phyloP scores from a whole-genome alignment of 1,284 basidiomycete species.

The Coniferiporia sulphurascens region DNA sequence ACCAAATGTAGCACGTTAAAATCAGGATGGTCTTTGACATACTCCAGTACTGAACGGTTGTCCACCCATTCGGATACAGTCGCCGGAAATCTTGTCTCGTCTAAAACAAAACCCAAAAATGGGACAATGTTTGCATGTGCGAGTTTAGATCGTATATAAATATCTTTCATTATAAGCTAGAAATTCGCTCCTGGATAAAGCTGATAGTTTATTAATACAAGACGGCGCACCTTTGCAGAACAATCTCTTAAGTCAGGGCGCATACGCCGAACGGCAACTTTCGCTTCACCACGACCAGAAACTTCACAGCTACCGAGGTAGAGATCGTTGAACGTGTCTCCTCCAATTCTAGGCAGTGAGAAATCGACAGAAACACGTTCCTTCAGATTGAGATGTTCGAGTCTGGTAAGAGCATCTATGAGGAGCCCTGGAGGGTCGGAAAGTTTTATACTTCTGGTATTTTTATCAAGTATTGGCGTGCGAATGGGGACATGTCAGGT shows the following conservation, averaged over 20 bases:
- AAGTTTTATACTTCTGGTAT: too few relatives aligned
- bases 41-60: constrained; percentile 8
- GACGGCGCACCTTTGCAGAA: background rate
- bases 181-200: background rate
- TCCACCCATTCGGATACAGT: constrained; percentile 18
- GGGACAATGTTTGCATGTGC: constrained; percentile 10
- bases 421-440: too few relatives aligned
- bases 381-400: too few relatives aligned
- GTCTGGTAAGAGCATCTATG: too few relatives aligned
- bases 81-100: background rate
- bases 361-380: too few relatives aligned
- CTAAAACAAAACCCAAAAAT: constrained; percentile 3
- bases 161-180: constrained; percentile 7
- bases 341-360: background rate
- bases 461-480: too few relatives aligned
- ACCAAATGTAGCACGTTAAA: constrained; percentile 8
- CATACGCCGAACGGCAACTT: constrained; percentile 6
- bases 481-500: too few relatives aligned
- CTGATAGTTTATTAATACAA: too few relatives aligned
- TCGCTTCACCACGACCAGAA: background rate
- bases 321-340: constrained; percentile 1
- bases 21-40: constrained; percentile 7
- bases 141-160: constrained; percentile 9
- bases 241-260: background rate
- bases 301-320: background rate